Evolutionary conservation across 1,284 basidiomycete species (phyloP).

Genomic region (Phylloporus gajari): DNA sequence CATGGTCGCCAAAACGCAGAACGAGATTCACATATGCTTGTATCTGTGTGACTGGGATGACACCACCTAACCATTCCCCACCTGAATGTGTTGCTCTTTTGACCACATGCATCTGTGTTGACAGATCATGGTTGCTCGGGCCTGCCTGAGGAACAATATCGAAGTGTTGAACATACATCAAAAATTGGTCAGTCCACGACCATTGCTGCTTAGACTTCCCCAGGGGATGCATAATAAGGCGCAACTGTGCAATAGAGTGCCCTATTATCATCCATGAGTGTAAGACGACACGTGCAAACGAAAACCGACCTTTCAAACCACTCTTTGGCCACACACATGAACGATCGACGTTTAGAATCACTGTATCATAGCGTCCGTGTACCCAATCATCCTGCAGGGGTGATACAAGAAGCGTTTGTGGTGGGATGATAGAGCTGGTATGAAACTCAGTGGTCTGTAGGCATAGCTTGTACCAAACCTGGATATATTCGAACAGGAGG

Average conservation of each 20-base stretch:
- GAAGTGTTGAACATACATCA: no score
- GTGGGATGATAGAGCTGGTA: not conserved
- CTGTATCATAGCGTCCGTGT: not conserved
- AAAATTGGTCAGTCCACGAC: not conserved
- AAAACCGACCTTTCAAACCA: not conserved
- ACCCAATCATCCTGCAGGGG: not conserved
- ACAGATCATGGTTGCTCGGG: no score
- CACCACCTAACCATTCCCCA: not conserved
- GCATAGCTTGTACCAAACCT: no score
- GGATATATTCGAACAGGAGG: no score
- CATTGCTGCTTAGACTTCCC: no score
- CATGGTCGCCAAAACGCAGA: not conserved
- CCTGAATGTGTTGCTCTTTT: not conserved
- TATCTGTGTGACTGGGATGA: slow-evolving; percentile 1
- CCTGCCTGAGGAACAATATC: no score
- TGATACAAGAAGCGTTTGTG: not conserved
- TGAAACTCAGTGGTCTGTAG: no score
- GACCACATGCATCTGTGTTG: no score
- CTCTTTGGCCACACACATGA: no score
- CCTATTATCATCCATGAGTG: not conserved
- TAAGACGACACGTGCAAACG: not conserved
- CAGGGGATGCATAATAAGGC: not conserved
- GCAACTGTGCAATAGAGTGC: not conserved
- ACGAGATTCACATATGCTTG: not conserved
- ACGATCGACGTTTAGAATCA: not conserved